phyloP scores from a whole-genome alignment of 768 basidiomycete species.

The Boletus vinaceobasis region DNA sequence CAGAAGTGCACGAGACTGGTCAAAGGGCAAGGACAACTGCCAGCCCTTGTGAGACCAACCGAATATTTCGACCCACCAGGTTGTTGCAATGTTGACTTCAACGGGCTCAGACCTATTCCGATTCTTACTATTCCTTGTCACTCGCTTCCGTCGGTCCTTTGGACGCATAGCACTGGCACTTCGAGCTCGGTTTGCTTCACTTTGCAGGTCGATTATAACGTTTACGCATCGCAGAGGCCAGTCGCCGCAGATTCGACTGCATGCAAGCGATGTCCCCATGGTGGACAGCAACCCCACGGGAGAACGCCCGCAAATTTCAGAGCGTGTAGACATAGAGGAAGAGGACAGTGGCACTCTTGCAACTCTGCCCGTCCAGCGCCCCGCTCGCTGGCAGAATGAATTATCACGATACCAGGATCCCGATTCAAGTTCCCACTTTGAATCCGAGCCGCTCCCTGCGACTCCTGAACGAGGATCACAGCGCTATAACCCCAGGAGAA shows the following conservation, averaged over 20 bases:
- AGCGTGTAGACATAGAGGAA: not conserved
- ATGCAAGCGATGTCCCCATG: not conserved
- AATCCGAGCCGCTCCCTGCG: not conserved
- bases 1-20: no score
- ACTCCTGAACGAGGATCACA: constrained; percentile 7
- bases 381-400: not conserved
- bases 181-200: not conserved
- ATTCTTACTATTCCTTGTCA: constrained; percentile 3
- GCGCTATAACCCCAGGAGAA: constrained; percentile 3
- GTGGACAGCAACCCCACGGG: not conserved
- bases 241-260: not conserved
- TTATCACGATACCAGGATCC: not conserved
- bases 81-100: not conserved
- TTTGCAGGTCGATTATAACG: constrained; percentile 1
- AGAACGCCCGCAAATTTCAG: not conserved
- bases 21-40: not conserved
- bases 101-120: not conserved
- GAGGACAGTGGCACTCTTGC: not conserved
- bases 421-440: not conserved
- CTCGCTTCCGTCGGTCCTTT: not conserved
- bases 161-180: not conserved
- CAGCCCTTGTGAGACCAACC: not conserved
- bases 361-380: not conserved
- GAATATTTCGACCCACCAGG: not conserved
- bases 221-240: not conserved